phyloP scores from a whole-genome alignment of 108 stramenopile species.

The Fragilariopsis cylindrus region DNA sequence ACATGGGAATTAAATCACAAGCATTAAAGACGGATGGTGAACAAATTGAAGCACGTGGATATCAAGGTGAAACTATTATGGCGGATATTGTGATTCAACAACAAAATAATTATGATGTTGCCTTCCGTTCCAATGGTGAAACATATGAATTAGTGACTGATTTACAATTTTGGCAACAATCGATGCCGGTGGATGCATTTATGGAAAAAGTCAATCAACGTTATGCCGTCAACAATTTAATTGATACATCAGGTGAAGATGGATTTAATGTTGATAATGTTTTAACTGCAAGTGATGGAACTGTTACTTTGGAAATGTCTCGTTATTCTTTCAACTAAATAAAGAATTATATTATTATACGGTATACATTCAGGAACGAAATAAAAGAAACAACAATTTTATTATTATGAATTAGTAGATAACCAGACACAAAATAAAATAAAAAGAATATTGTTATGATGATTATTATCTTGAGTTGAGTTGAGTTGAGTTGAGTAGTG shows the following conservation, averaged over 20 bases:
- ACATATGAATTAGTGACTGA: slow-evolving; percentile 24
- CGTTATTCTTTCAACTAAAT: slow-evolving; percentile 17
- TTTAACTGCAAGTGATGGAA: slow-evolving; percentile 1
- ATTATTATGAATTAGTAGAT: no score
- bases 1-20: slow-evolving; percentile 13
- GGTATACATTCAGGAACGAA: no score
- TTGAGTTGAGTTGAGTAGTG: no score
- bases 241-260: slow-evolving; percentile 7
- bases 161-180: slow-evolving; percentile 27
- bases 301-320: slow-evolving; percentile 18
- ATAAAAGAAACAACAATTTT: no score
- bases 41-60: slow-evolving; percentile 19
- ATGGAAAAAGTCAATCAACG: slow-evolving; percentile 24
- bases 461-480: no score
- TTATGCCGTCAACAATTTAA: slow-evolving; percentile 8
- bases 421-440: no score
- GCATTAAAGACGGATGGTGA: slow-evolving; percentile 1
- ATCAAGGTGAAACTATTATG: slow-evolving; percentile 18
- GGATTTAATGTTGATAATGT: slow-evolving; percentile 21
- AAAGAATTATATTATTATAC: neutral
- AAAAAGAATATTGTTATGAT: no score
- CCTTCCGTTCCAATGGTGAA: slow-evolving; percentile 18
- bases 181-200: slow-evolving; percentile 23
- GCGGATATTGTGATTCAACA: slow-evolving; percentile 18
- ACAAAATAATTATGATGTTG: slow-evolving; percentile 22